These are phyloP conservation scores for Colletotrichum euphorbiae DNA, from an alignment of 2,329 filamentous ascomycete genomes.

Conservation along the genomic window DNA sequence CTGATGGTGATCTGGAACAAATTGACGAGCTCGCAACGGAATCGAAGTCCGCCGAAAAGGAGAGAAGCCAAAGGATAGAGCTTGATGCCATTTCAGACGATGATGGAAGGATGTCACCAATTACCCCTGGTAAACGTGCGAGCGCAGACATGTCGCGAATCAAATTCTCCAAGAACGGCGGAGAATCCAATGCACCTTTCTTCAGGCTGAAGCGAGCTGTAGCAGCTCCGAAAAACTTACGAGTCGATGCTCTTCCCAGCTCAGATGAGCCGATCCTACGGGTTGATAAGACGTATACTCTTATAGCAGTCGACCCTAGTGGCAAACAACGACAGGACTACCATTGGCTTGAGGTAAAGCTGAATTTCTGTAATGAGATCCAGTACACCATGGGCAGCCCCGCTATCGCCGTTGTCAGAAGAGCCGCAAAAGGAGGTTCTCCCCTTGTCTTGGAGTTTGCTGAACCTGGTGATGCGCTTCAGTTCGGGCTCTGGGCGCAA, in stretches of 20 bases:
- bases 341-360: constrained; percentile 27
- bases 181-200: background rate
- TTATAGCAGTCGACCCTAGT: background rate
- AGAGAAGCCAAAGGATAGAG: background rate
- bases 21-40: constrained; percentile 6
- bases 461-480: background rate
- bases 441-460: background rate
- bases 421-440: background rate
- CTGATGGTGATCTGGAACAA: constrained; percentile 1
- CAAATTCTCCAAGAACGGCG: background rate
- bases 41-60: background rate
- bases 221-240: background rate
- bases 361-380: constrained; percentile 11
- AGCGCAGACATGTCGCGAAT: constrained; percentile 12
- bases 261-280: background rate
- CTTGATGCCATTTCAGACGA: background rate
- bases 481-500: constrained; percentile 9
- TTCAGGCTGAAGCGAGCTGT: constrained; percentile 14
- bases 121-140: background rate
- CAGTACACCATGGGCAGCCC: background rate
- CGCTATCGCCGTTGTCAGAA: background rate
- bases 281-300: background rate
- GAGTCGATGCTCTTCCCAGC: background rate
- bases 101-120: constrained; percentile 2
- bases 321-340: background rate